These are phyloP conservation scores for Akanthomyces muscarius DNA, from an alignment of 2,329 filamentous ascomycete species.

Conservation along the genomic window DNA sequence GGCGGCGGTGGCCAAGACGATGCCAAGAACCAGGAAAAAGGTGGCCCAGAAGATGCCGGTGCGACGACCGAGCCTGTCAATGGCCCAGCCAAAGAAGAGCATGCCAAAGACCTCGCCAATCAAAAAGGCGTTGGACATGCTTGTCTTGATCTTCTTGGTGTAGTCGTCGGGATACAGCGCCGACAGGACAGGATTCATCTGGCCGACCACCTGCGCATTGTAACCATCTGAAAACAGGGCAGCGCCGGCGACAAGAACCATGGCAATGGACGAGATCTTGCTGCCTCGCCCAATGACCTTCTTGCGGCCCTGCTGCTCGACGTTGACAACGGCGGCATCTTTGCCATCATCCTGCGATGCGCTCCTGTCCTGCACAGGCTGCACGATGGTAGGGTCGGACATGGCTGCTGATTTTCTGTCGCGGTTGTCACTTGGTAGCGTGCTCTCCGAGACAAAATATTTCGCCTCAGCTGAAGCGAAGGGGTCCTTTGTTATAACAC, in stretches of 20 bases:
- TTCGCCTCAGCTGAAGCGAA: constrained; percentile 11
- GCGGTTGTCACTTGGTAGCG: background rate
- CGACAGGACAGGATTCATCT: constrained; percentile 31
- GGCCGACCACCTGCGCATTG: constrained; percentile 32
- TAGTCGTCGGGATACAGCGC: constrained; percentile 31
- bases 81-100: constrained; percentile 37
- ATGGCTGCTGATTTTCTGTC: background rate
- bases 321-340: background rate
- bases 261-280: constrained; percentile 14
- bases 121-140: constrained; percentile 37
- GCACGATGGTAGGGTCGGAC: background rate
- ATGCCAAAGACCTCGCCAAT: constrained; percentile 41
- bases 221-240: constrained; percentile 34
- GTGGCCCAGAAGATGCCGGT: constrained; percentile 43
- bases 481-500: background rate
- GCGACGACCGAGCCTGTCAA: constrained; percentile 44
- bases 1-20: constrained; percentile 41
- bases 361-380: background rate
- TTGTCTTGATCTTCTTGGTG: constrained; percentile 33
- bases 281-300: background rate
- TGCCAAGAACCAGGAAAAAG: constrained; percentile 42
- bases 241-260: constrained; percentile 28
- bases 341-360: constrained; percentile 6
- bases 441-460: background rate
- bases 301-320: background rate